Conservation (phyloP, 2,329 filamentous ascomycete genomes). For the Pyricularia pennisetigena region DNA sequence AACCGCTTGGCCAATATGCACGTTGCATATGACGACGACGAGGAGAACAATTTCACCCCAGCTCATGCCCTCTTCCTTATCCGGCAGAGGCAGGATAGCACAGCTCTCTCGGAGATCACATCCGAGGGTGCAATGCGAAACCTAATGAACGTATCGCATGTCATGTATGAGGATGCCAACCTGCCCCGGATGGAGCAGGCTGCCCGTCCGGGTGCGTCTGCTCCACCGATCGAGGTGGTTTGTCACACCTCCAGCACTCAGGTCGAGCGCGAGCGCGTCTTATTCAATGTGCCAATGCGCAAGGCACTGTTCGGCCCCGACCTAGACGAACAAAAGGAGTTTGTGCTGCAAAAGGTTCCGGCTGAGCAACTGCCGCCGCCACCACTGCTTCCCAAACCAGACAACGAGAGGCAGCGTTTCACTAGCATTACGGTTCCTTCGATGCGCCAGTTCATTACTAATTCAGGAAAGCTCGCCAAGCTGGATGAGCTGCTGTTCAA, state of each 20-base stretch:
- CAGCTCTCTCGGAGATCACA: constrained; percentile 59
- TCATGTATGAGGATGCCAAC: constrained; percentile 57
- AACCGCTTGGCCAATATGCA: constrained; percentile 57
- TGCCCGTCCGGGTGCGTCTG: constrained; percentile 66
- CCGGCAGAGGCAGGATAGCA: constrained; percentile 55
- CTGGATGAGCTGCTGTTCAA: constrained; percentile 79
- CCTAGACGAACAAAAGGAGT: constrained; percentile 56
- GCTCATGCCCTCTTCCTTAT: constrained; percentile 77
- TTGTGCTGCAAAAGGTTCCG: constrained; percentile 66
- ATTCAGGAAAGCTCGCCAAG: constrained; percentile 91
- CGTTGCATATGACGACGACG: constrained; percentile 59
- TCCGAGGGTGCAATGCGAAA: constrained; percentile 61
- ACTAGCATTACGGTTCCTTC: constrained; percentile 89
- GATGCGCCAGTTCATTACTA: constrained; percentile 95
- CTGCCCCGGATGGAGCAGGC: constrained; percentile 74
- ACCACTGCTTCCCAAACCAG: constrained; percentile 65
- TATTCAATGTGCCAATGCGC: constrained; percentile 74
- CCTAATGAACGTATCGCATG: constrained; percentile 69
- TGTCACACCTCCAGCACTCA: constrained; percentile 58
- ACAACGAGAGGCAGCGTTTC: constrained; percentile 73
- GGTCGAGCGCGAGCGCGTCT: constrained; percentile 57
- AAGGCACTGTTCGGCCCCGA: constrained; percentile 62
- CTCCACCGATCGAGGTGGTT: constrained; percentile 75
- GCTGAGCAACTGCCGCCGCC: constrained; percentile 51
- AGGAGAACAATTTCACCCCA: constrained; percentile 54